Base-by-base conservation (phyloP, 1,139 yeast species). In the Nakaseomyces bracarensis region DNA sequence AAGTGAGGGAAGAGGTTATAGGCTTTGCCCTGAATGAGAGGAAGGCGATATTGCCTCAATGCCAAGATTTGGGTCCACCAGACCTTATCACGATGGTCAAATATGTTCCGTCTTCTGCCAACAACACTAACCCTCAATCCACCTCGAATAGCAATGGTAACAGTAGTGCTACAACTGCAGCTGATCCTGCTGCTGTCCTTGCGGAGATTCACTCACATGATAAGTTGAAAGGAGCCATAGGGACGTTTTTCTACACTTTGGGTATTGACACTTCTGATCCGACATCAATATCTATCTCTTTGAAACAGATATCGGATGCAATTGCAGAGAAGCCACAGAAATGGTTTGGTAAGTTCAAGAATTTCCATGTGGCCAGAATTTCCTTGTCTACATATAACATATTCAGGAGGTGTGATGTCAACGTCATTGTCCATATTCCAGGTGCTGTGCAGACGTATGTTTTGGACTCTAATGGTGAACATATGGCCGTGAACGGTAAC, bases 381-480 rank as follows among this genome's bases (percentile, higher is more conserved):
- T 71, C 79, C 2, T 78, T 76, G 56, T 77, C 82, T 47, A 69
- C 78, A 2, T 82, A 76, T 68, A 79, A 82, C 63, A 82, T 86
- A 1, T 85, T 86, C 60, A 72, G 86, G n/a, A 73, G 72, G 51
- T 72, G 78, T 36, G 96, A 86, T 58, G 76, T 84, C 53, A 72
- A 91, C 36, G 93, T 87, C 10, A 70, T 77, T 8, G 93, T 82
- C 29, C 74, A 73, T 41, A 71, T 81, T 38, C 89, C 89, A 0
- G 91, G 91, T 65, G 85, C 93, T 39, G 78, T 80, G 9, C 93
- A 85, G 57, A 80, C 94, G 1, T 82, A 75, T 58, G 72, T 80
- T 18, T 68, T 84, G 42, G 75, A 74, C 48, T 66, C 68, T 7
- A 62, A 66, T 33, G 80, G 80, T 18, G 76, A 74, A 41, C 68